Percentiles rank a stretch among this genome's conserved stretches.
Conservation (phyloP, 2,329 filamentous ascomycete genomes). For the Stagonosporopsis tanaceti region DNA sequence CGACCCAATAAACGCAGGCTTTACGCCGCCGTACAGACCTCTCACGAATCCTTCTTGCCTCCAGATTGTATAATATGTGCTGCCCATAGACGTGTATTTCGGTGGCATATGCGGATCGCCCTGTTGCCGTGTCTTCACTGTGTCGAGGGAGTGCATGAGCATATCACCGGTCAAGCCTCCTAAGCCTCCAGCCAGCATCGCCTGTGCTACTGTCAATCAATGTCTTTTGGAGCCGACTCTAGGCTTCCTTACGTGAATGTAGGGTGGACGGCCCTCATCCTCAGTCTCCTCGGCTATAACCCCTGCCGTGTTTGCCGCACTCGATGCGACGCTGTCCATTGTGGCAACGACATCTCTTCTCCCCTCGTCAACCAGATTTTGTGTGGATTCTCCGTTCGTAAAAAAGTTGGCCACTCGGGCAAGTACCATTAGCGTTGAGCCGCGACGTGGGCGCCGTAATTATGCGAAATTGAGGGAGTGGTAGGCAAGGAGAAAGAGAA, state of each 20-base stretch:
- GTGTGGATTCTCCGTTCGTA: constrained; percentile 44
- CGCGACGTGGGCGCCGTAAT: constrained; percentile 28
- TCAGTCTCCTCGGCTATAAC: constrained; percentile 43
- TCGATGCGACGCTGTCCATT: constrained; percentile 34
- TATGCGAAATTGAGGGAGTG: not conserved
- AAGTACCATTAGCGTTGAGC: constrained; percentile 56
- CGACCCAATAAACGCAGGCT: constrained; percentile 88
- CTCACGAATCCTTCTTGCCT: constrained; percentile 87
- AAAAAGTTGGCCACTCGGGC: constrained; percentile 59
- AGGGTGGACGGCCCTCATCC: constrained; percentile 56
- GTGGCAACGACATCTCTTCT: constrained; percentile 29
- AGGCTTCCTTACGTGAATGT: constrained; percentile 54
- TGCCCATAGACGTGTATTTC: constrained; percentile 88
- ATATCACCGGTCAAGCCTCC: constrained; percentile 95
- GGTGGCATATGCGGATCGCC: constrained; percentile 92
- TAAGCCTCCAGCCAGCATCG: constrained; percentile 93
- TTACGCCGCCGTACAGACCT: constrained; percentile 92
- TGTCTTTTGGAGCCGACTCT: constrained; percentile 6
- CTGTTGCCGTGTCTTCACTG: constrained; percentile 97
- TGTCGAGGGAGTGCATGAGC: constrained; percentile 98
- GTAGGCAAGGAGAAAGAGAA: constrained; percentile 2
- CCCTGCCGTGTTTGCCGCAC: constrained; percentile 31
- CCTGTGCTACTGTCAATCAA: constrained; percentile 60
- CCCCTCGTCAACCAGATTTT: constrained; percentile 51
- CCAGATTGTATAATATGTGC: constrained; percentile 91